Conservation (phyloP, 352 stramenopile species). For the Bremia lactucae region DNA sequence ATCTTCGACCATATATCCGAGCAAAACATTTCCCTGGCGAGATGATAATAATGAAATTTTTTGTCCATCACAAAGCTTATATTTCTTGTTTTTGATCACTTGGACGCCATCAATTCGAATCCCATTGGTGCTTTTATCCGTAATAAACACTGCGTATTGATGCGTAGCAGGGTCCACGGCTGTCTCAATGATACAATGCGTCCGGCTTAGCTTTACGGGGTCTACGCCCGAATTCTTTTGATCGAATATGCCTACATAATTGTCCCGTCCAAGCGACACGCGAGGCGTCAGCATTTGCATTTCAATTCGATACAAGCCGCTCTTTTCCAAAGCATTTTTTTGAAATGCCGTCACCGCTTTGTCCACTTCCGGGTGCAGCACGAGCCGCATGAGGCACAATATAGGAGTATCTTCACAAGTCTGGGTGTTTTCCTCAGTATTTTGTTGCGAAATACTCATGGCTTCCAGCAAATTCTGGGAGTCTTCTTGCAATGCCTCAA, state of each 20-base stretch:
- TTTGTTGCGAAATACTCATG: constrained; percentile 65
- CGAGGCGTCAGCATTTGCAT: constrained; percentile 36
- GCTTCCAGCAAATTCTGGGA: constrained; percentile 58
- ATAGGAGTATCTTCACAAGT: constrained; percentile 50
- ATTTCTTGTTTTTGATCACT: constrained; percentile 38
- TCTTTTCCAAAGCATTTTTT: constrained; percentile 39
- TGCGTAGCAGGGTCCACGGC: constrained; percentile 31
- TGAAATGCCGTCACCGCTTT: constrained; percentile 43
- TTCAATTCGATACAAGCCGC: constrained; percentile 46
- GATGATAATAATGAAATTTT: constrained; percentile 70
- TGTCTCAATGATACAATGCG: constrained; percentile 52
- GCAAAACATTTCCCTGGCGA: constrained; percentile 38
- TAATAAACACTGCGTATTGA: constrained; percentile 42
- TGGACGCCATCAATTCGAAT: constrained; percentile 51
- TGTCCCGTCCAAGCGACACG: constrained; percentile 46
- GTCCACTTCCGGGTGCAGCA: constrained; percentile 59
- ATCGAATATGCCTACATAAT: constrained; percentile 43
- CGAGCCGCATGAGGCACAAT: constrained; percentile 46
- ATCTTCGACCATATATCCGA: constrained; percentile 70
- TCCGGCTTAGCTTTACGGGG: constrained; percentile 49
- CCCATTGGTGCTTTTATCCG: constrained; percentile 61
- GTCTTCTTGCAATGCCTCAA: constrained; percentile 25
- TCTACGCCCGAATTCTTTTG: constrained; percentile 44
- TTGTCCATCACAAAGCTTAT: constrained; percentile 44
- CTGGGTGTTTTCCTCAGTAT: constrained; percentile 67